A percentile compares a stretch with the other conserved stretches of the same genome.
phyloP scores from a whole-genome alignment of 1,139 yeast species.

The Debaryomyces nepalensis region DNA sequence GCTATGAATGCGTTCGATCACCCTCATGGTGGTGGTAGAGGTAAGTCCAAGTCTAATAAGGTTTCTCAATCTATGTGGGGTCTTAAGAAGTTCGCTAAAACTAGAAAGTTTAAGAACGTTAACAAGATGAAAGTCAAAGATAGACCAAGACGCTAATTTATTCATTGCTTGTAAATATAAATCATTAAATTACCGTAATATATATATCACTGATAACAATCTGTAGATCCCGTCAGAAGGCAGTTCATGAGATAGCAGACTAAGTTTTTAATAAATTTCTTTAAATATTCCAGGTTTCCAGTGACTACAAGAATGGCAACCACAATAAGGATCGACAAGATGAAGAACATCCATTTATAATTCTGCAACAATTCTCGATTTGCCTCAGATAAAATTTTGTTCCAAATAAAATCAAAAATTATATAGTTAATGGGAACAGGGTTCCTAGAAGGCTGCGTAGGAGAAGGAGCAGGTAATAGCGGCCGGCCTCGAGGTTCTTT shows the following conservation, averaged over 20 bases:
- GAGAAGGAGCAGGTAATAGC: conserved; percentile 25
- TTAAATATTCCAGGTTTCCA: conserved; percentile 22
- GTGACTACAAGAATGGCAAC: conserved; percentile 19
- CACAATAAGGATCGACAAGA: conserved; percentile 16
- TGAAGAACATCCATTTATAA: conserved; percentile 16
- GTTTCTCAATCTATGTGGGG: conserved; percentile 98
- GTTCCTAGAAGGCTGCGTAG: conserved; percentile 22
- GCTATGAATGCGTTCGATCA: conserved; percentile 98
- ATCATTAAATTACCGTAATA: conserved; percentile 10
- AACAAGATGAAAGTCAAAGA: conserved; percentile 87
- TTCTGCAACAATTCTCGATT: conserved; percentile 28
- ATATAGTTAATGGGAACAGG: conserved; percentile 4
- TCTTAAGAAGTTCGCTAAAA: conserved; percentile 90
- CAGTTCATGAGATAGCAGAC: conserved; percentile 23
- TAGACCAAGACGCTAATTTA: conserved; percentile 57
- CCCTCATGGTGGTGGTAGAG: conserved; percentile 99
- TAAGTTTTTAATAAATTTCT: conserved; percentile 15
- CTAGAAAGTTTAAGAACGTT: conserved; percentile 85
- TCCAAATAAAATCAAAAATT: conserved; percentile 24
- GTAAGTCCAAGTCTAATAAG: conserved; percentile 96
- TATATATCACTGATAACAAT: conserved; percentile 11
- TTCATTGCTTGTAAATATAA: conserved; percentile 13
- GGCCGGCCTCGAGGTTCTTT: conserved; percentile 19
- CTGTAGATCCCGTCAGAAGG: conserved; percentile 8
- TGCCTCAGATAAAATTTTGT: conserved; percentile 24